Percentiles rank a stretch among this genome's conserved stretches.
phyloP scores from a whole-genome alignment of 2,329 filamentous ascomycete species.

The Diaporthe amygdali region DNA sequence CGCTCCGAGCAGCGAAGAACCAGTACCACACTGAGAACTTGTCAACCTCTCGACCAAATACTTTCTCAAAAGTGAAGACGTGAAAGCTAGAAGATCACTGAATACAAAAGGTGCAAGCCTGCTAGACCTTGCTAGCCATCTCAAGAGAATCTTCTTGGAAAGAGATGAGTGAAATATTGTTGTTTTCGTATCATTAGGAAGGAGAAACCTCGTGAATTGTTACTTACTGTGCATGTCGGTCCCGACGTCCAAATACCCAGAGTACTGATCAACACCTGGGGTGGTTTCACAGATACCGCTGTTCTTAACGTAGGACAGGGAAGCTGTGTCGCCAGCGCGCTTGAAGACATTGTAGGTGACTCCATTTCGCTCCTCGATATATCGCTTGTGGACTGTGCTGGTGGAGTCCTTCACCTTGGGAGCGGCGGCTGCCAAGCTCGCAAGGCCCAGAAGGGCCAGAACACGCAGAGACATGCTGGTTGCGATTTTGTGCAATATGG shows the following conservation, averaged over 20 bases:
- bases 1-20: constrained; percentile 42
- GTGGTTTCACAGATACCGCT: constrained; percentile 58
- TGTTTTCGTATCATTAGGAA: too few species aligned
- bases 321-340: constrained; percentile 50
- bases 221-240: constrained; percentile 32
- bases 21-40: constrained; percentile 20
- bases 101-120: too few species aligned
- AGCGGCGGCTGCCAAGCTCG: constrained; percentile 18
- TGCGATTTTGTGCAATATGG: not conserved
- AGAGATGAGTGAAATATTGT: too few species aligned
- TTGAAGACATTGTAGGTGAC: constrained; percentile 50
- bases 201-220: too few species aligned
- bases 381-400: constrained; percentile 20
- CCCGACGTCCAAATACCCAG: constrained; percentile 50
- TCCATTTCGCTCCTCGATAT: constrained; percentile 22
- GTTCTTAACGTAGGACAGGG: constrained; percentile 53
- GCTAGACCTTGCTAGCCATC: too few species aligned
- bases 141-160: too few species aligned
- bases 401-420: not conserved
- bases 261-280: constrained; percentile 53
- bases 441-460: constrained; percentile 19
- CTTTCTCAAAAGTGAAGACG: too few species aligned
- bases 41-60: not conserved
- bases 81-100: too few species aligned
- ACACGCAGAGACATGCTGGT: constrained; percentile 14